These are phyloP conservation scores for Cucurbita pepo DNA, from an alignment of 306 rosid species.

Conservation along the genomic window DNA sequence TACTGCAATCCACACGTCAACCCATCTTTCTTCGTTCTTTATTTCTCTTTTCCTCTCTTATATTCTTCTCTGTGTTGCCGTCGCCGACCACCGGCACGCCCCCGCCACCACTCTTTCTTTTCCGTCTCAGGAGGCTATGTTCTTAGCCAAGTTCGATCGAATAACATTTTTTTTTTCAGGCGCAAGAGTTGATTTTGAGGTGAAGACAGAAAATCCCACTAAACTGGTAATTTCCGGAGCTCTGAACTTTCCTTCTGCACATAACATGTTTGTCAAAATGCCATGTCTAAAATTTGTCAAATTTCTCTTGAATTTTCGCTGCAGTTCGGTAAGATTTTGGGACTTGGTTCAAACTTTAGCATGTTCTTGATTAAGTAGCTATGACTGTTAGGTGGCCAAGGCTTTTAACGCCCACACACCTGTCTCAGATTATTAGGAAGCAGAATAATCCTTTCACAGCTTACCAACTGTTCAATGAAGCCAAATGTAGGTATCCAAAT, in stretches of 20 bases:
- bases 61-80: neutral
- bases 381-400: slow-evolving; percentile 30
- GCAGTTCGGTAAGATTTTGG: neutral
- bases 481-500: slow-evolving; percentile 18
- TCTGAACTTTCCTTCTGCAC: neutral
- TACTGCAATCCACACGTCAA: neutral
- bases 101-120: neutral
- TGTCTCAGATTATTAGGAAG: slow-evolving; percentile 21
- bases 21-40: neutral
- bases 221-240: neutral
- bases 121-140: neutral
- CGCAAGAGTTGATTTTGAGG: neutral
- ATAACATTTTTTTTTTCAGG: neutral
- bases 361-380: neutral
- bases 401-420: slow-evolving; percentile 22
- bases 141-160: neutral
- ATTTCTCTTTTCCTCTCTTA: neutral
- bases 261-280: neutral
- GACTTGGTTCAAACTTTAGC: neutral
- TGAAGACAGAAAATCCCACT: neutral
- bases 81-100: neutral
- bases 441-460: slow-evolving; percentile 31
- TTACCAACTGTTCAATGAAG: slow-evolving; percentile 22
- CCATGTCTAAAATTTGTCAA: neutral
- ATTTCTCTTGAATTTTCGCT: neutral